These are phyloP conservation scores for Pythium oligandrum DNA, from an alignment of 352 stramenopile species.

Conservation along the genomic window DNA sequence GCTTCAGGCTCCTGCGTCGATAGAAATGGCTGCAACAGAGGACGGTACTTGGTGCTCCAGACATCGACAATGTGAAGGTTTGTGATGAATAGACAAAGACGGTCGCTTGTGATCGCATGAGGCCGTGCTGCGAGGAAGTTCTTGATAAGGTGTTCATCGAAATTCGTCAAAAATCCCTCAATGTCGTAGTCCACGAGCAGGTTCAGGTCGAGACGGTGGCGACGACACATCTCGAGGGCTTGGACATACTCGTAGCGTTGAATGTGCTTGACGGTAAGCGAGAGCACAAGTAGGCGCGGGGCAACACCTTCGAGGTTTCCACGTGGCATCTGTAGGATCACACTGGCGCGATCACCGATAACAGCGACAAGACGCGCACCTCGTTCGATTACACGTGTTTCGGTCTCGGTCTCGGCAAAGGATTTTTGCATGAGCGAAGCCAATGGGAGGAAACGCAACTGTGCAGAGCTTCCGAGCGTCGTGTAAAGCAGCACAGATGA, in stretches of 20 bases:
- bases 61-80: constrained; percentile 65
- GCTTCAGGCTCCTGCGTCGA: background rate
- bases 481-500: constrained; percentile 55
- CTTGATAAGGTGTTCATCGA: constrained; percentile 26
- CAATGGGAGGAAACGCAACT: constrained; percentile 51
- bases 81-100: constrained; percentile 71
- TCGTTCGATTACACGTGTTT: constrained; percentile 52
- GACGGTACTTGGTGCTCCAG: constrained; percentile 64
- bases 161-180: constrained; percentile 31
- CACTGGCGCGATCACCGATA: constrained; percentile 40
- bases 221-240: constrained; percentile 67
- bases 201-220: constrained; percentile 76
- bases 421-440: constrained; percentile 13
- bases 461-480: constrained; percentile 47
- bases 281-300: constrained; percentile 55
- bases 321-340: constrained; percentile 70
- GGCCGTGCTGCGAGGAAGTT: constrained; percentile 25
- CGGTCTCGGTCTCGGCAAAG: constrained; percentile 14
- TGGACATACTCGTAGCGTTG: constrained; percentile 29
- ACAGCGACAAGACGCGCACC: constrained; percentile 58
- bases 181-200: constrained; percentile 64
- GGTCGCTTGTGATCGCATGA: constrained; percentile 40
- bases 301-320: constrained; percentile 71
- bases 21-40: constrained; percentile 29
- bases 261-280: constrained; percentile 39